Percentiles rank a stretch among this genome's conserved stretches.
Conservation (phyloP, 768 basidiomycete genomes). For the Kwoniella sp. region DNA sequence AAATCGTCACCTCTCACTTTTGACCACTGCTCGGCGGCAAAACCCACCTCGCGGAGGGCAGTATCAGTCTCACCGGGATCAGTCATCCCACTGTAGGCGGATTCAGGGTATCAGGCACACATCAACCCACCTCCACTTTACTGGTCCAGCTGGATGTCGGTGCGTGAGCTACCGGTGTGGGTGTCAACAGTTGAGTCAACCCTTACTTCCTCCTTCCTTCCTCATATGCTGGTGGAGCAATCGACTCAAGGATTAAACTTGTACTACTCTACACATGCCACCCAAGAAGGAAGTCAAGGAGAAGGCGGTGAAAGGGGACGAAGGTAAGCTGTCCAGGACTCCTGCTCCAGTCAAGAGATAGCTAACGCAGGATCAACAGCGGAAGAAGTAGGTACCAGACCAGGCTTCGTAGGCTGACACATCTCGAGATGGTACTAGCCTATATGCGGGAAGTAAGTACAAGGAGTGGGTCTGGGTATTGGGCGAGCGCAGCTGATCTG, state of each 20-base stretch:
- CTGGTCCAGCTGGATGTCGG: too few relatives aligned
- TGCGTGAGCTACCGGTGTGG: too few relatives aligned
- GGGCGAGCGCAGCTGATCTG: neutral
- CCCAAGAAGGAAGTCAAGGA: slow-evolving; percentile 42
- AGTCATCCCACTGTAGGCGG: neutral
- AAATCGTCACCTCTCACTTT: slow-evolving; percentile 3
- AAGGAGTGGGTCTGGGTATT: neutral
- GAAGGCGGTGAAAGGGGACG: slow-evolving; percentile 47
- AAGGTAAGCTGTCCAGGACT: slow-evolving; percentile 30
- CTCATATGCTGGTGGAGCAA: neutral
- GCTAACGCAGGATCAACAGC: slow-evolving; percentile 16
- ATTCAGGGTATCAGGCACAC: neutral
- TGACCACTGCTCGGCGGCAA: too few relatives aligned
- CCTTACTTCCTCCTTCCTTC: neutral
- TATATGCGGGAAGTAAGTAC: slow-evolving; percentile 60
- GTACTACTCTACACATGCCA: slow-evolving; percentile 29
- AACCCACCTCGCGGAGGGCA: neutral
- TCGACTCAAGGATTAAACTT: neutral
- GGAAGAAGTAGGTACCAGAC: slow-evolving; percentile 27
- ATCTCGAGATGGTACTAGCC: slow-evolving; percentile 56
- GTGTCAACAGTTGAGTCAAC: too few relatives aligned
- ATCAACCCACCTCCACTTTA: neutral
- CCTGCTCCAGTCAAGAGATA: neutral
- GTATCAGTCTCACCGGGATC: neutral
- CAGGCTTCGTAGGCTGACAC: neutral